These are phyloP conservation scores for Eutypa lata DNA, from an alignment of 2,329 filamentous ascomycete genomes.

Conservation along the genomic window DNA sequence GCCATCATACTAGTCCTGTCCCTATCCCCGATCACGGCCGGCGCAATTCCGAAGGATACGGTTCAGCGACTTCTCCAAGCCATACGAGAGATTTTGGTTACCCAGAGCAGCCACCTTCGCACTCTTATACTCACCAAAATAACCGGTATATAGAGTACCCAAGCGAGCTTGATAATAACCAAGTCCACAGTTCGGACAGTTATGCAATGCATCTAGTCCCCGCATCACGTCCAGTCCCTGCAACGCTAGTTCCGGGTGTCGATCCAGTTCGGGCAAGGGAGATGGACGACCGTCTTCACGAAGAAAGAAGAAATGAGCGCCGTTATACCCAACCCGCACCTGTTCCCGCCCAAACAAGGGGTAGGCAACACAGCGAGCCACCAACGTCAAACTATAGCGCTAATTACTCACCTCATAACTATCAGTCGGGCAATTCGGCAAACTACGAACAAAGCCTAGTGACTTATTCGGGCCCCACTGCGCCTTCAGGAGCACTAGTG, in stretches of 20 bases:
- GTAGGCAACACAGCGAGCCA: constrained; percentile 33
- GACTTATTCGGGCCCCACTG: constrained; percentile 20
- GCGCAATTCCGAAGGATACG: constrained; percentile 28
- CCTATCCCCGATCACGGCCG: constrained; percentile 23
- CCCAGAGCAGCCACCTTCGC: constrained; percentile 20
- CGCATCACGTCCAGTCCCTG: constrained; percentile 51
- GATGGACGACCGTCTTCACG: constrained; percentile 54
- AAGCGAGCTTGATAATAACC: constrained; percentile 35
- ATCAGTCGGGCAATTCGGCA: constrained; percentile 17
- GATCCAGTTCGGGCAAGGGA: constrained; percentile 55
- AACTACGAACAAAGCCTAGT: constrained; percentile 34
- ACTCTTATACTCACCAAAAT: constrained; percentile 18
- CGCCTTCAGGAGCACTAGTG: constrained; percentile 13
- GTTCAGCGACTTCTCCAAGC: constrained; percentile 28
- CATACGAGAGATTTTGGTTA: constrained; percentile 34
- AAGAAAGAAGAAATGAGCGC: constrained; percentile 48
- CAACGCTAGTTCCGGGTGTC: constrained; percentile 59
- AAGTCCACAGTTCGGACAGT: constrained; percentile 26
- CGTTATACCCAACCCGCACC: constrained; percentile 40
- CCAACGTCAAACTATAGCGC: constrained; percentile 20
- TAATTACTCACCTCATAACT: constrained; percentile 18
- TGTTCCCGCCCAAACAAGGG: constrained; percentile 39
- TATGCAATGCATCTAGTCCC: constrained; percentile 50
- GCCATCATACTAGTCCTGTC: constrained; percentile 24
- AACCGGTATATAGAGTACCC: constrained; percentile 25